Conservation (phyloP, 108 stramenopile species). For the Nitzschia inconspicua region DNA sequence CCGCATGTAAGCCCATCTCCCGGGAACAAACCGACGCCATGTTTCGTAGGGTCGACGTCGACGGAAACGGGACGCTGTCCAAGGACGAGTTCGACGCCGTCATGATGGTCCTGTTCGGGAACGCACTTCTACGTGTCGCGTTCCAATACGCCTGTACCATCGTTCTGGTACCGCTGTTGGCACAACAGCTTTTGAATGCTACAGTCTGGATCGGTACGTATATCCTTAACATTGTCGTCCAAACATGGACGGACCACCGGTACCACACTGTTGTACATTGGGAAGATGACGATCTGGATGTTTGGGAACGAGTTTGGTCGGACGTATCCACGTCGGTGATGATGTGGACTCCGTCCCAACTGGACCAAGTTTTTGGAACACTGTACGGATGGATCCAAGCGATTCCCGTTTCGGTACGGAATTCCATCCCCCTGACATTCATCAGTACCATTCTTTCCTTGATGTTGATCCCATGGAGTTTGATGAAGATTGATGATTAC, state of each 20-base stretch:
- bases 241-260: no score
- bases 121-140: conserved; percentile 66
- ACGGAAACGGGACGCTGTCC: conserved; percentile 47
- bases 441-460: conserved; percentile 47
- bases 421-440: conserved; percentile 53
- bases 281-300: no score
- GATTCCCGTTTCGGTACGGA: conserved; percentile 55
- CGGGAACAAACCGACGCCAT: conserved; percentile 47
- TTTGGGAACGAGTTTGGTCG: no score
- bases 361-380: background rate
- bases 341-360: background rate
- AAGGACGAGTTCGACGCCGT: conserved; percentile 64
- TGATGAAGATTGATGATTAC: conserved; percentile 67
- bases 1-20: conserved; percentile 72
- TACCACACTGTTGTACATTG: no score
- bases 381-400: conserved; percentile 5
- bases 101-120: conserved; percentile 66
- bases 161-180: conserved; percentile 62
- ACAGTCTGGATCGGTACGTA: background rate
- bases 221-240: background rate
- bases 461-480: conserved; percentile 46
- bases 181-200: conserved; percentile 43
- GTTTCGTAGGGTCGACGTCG: conserved; percentile 58
- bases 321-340: conserved; percentile 6
- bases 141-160: conserved; percentile 71